A percentile compares a stretch with the other conserved stretches of the same genome.
These are phyloP conservation scores for Triangularia setosa DNA, from an alignment of 2,329 filamentous ascomycete genomes.

Conservation along the genomic window DNA sequence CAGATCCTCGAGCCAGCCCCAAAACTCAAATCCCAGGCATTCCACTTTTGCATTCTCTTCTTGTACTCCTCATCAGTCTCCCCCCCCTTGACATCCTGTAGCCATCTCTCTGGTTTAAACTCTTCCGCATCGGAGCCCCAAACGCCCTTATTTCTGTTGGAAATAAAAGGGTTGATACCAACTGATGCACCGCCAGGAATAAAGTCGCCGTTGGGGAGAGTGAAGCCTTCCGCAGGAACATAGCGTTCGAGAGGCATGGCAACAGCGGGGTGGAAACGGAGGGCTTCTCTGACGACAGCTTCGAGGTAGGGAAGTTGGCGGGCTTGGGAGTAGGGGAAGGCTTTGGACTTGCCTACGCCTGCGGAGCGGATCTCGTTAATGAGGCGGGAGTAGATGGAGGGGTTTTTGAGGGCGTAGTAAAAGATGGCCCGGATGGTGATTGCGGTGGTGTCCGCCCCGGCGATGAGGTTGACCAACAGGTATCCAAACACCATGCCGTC, in stretches of 20 bases:
- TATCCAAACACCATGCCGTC: conserved; percentile 19
- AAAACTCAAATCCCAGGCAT: conserved; percentile 34
- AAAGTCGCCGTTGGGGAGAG: conserved; percentile 18
- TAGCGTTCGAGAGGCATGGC: conserved; percentile 25
- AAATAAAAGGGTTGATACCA: conserved; percentile 36
- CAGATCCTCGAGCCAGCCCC: conserved; percentile 34
- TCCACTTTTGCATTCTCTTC: conserved; percentile 35
- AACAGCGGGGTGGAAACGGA: conserved; percentile 40
- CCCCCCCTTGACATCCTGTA: conserved; percentile 27
- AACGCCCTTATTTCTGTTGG: conserved; percentile 34
- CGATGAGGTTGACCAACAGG: conserved; percentile 24
- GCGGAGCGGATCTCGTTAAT: conserved; percentile 52
- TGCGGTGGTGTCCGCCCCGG: conserved; percentile 62
- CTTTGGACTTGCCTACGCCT: conserved; percentile 15
- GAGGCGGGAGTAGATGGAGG: conserved; percentile 43
- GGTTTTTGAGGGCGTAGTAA: conserved; percentile 58
- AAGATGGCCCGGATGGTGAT: conserved; percentile 58
- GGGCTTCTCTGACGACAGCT: conserved; percentile 36
- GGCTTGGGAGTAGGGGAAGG: conserved; percentile 21
- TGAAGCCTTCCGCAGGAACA: conserved; percentile 23
- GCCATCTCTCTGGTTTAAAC: conserved; percentile 46
- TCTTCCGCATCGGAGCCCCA: conserved; percentile 42
- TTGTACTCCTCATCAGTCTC: conserved; percentile 12
- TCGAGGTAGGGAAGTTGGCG: conserved; percentile 35
- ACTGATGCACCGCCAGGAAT: conserved; percentile 25